Evolutionary conservation across 805 yeast genomes (phyloP).

Genomic region (Ogataea parapolymorpha): DNA sequence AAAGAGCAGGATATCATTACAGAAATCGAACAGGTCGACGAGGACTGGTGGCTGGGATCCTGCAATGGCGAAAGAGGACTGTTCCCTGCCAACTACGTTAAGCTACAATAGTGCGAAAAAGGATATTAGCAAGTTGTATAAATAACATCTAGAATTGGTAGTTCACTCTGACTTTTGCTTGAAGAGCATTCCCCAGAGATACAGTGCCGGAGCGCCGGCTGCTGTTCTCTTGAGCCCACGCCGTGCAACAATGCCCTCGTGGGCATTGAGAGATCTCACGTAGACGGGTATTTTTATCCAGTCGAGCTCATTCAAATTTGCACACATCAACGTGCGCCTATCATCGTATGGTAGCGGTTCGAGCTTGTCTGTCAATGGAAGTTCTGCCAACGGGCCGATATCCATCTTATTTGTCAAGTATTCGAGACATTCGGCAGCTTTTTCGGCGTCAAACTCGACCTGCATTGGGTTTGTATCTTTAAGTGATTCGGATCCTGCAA

Average conservation of each 20-base stretch:
- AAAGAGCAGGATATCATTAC: slow-evolving; percentile 77
- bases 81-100: slow-evolving; percentile 90
- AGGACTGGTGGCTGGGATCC: slow-evolving; percentile 96
- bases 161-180: slow-evolving; percentile 13
- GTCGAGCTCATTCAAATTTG: slow-evolving; percentile 55
- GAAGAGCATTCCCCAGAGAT: slow-evolving; percentile 41
- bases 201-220: slow-evolving; percentile 49
- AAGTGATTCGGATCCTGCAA: not conserved
- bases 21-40: slow-evolving; percentile 85
- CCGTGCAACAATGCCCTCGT: slow-evolving; percentile 82
- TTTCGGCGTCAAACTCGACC: slow-evolving; percentile 7
- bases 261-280: slow-evolving; percentile 73
- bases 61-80: slow-evolving; percentile 74
- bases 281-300: slow-evolving; percentile 81
- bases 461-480: not conserved
- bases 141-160: slow-evolving; percentile 1
- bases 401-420: slow-evolving; percentile 3
- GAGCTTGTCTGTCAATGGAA: slow-evolving; percentile 15
- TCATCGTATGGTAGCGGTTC: slow-evolving; percentile 26
- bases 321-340: slow-evolving; percentile 35
- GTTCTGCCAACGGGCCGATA: slow-evolving; percentile 6
- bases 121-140: slow-evolving; percentile 6
- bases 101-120: slow-evolving; percentile 14
- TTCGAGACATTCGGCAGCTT: not conserved
- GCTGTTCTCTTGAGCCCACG: slow-evolving; percentile 54